phyloP scores from a whole-genome alignment of 2,329 filamentous ascomycete species.

The Colletotrichum falcatum region DNA sequence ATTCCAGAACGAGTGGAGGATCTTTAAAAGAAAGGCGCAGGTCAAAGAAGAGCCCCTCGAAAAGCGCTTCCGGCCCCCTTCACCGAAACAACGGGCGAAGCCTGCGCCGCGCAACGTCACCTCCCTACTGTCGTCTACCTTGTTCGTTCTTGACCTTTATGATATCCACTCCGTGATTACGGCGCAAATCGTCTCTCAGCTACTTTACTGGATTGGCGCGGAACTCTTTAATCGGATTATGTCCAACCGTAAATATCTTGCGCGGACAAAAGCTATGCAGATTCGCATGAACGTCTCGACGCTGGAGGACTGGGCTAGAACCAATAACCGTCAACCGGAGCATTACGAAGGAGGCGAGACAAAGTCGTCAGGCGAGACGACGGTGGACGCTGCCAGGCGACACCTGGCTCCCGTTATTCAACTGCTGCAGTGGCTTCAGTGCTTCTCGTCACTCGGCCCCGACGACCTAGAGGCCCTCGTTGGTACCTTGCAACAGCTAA shows the following conservation, averaged over 20 bases:
- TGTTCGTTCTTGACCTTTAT: slow-evolving; percentile 98
- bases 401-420: slow-evolving; percentile 94
- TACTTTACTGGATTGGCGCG: slow-evolving; percentile 95
- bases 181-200: slow-evolving; percentile 89
- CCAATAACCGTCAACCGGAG: slow-evolving; percentile 93
- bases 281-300: slow-evolving; percentile 98
- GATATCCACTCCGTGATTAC: slow-evolving; percentile 98
- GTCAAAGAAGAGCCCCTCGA: slow-evolving; percentile 91
- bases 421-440: slow-evolving; percentile 96
- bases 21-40: slow-evolving; percentile 92
- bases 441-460: slow-evolving; percentile 88
- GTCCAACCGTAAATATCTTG: slow-evolving; percentile 94
- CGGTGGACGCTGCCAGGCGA: slow-evolving; percentile 82
- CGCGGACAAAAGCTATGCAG: slow-evolving; percentile 98
- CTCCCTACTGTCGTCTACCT: slow-evolving; percentile 91
- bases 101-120: slow-evolving; percentile 95
- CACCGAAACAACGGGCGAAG: slow-evolving; percentile 91
- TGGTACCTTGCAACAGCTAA: slow-evolving; percentile 89
- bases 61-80: slow-evolving; percentile 91
- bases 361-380: slow-evolving; percentile 85
- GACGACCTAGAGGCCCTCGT: slow-evolving; percentile 92
- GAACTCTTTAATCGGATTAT: slow-evolving; percentile 99
- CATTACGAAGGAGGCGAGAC: slow-evolving; percentile 95
- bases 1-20: slow-evolving; percentile 98
- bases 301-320: slow-evolving; percentile 94